These are phyloP conservation scores for Lactifluus subvellereus DNA, from an alignment of 768 basidiomycete species.

Conservation along the genomic window DNA sequence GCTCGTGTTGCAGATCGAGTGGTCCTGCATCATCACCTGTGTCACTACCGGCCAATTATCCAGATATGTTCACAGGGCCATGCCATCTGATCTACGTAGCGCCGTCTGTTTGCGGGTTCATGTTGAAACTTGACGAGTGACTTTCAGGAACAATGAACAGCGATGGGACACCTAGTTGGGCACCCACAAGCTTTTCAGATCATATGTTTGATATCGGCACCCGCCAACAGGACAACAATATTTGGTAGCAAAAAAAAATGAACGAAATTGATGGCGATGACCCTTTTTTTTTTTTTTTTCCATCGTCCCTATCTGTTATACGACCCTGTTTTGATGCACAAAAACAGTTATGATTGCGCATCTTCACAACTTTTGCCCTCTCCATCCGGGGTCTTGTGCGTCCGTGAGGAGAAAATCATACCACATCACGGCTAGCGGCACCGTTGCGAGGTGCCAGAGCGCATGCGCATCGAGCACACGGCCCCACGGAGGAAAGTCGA, in stretches of 20 bases:
- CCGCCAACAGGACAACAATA: not conserved
- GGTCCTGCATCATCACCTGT: not conserved
- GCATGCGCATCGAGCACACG: slow-evolving; percentile 84
- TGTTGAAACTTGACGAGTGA: not conserved
- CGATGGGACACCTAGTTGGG: not conserved
- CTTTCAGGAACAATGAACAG: not conserved
- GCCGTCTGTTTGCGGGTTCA: not conserved
- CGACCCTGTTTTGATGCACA: not conserved
- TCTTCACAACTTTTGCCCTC: slow-evolving; percentile 33
- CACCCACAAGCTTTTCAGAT: not conserved
- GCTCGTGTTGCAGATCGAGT: not conserved
- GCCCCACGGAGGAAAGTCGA: slow-evolving; percentile 83
- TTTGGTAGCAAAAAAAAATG: not conserved
- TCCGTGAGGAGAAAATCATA: slow-evolving; percentile 80
- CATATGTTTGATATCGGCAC: not conserved
- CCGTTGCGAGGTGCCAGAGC: slow-evolving; percentile 88
- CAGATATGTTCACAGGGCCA: not conserved
- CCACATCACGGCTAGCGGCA: slow-evolving; percentile 72
- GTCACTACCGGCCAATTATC: slow-evolving; percentile 1
- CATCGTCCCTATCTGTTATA: not conserved
- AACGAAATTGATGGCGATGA: too few relatives aligned
- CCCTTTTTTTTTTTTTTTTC: not conserved
- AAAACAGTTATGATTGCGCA: not conserved
- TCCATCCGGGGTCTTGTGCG: slow-evolving; percentile 65
- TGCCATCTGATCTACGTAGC: slow-evolving; percentile 11